Base-by-base conservation (phyloP, 257 asterid genomes). In the Eustoma russellianum region DNA sequence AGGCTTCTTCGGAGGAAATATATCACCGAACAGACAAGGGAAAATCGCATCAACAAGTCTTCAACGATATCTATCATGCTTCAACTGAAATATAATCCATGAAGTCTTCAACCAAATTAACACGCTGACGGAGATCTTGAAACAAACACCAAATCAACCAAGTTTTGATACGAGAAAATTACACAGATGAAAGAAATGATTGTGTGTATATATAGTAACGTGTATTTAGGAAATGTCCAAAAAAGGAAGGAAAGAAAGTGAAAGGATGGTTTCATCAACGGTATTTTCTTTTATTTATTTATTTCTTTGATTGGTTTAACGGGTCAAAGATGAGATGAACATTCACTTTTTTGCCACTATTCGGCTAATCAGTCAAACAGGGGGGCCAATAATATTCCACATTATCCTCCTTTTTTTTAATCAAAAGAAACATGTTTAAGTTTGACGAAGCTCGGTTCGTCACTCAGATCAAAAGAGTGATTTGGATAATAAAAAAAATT, bases 291-390 rank as follows among this genome's bases (percentile, higher is more conserved):
- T 61, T 62, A 10, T 54, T 33, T 48, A 47, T 11, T n/a, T 41
- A 33, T 14, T 40, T 41, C 19, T 14, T 5, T 45, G 45, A 53
- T 50, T 16, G 49, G 52, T 63, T 66, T 77, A 70, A 70, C 62
- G 65, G 72, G 75, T 77, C 77, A 73, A 73, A 57, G 18, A 17
- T 35, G 65, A 47, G 30, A 54, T 48, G 44, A 50, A 50, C 61
- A 57, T 14, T 41, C 18, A 13, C 7, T 6, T 48, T 33, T 17
- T 10, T 34, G 34, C 5, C 17, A 57, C 48, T 15, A 24, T 48
- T 45, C 14, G 63, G 19, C 41, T 54, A 60, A 48, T 52, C 52
- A 48, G 63, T 60, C 66, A 66, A 66, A 59, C 33, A 7, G 64
- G 48, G 35, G 49, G 12, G 43, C 9, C 43, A 38, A 11, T 4